phyloP scores from a whole-genome alignment of 1,284 basidiomycete genomes.

The Sutorius eximius region DNA sequence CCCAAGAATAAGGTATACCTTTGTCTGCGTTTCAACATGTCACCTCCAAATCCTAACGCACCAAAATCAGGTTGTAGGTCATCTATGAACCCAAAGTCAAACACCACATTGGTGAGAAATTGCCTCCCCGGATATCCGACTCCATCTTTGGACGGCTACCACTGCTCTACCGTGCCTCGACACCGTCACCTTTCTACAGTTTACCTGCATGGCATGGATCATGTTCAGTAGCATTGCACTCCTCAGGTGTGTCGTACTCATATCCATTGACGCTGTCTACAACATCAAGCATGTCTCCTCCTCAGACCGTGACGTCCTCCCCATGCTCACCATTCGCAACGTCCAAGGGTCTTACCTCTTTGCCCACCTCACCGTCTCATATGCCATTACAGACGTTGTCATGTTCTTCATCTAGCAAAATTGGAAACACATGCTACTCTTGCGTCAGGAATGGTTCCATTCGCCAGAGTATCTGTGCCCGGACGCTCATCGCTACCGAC shows the following conservation, averaged over 20 bases:
- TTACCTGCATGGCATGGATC: conserved; percentile 84
- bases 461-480: conserved; percentile 67
- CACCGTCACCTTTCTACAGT: conserved; percentile 90
- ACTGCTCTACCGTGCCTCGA: conserved; percentile 85
- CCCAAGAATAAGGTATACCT: conserved; percentile 74
- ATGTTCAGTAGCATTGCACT: conserved; percentile 70
- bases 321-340: conserved; percentile 68
- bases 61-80: conserved; percentile 41
- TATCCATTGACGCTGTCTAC: conserved; percentile 77
- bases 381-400: conserved; percentile 57
- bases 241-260: conserved; percentile 72
- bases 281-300: conserved; percentile 43
- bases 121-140: conserved; percentile 79
- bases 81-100: conserved; percentile 89
- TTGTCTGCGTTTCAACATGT: not conserved
- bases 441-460: conserved; percentile 63
- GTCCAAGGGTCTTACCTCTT: conserved; percentile 59
- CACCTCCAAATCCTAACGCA: not conserved
- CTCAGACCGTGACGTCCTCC: conserved; percentile 42
- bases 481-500: conserved; percentile 63
- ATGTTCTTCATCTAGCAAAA: conserved; percentile 61
- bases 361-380: conserved; percentile 64
- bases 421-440: conserved; percentile 61
- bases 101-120: conserved; percentile 81
- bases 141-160: conserved; percentile 87